Percentiles rank a stretch among this genome's conserved stretches.
Evolutionary conservation across 2,329 filamentous ascomycete species (phyloP).

Genomic region (Purpureocillium lavendulum): DNA sequence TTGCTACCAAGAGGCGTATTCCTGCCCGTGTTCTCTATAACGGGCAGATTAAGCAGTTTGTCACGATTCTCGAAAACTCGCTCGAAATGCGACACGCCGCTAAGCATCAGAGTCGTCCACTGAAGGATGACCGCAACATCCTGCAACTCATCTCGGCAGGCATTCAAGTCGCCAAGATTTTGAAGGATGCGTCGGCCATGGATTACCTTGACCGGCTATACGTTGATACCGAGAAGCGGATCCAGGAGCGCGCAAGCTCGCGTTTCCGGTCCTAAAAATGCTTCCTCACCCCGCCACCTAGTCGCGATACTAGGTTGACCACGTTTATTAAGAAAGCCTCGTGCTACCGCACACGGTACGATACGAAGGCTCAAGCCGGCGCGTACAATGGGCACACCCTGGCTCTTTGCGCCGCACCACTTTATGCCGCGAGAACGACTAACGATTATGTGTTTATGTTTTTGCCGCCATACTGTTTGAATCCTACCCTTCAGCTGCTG

Average conservation of each 20-base stretch:
- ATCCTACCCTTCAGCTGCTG: conserved; percentile 1
- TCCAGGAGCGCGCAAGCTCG: conserved; percentile 53
- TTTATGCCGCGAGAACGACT: conserved; percentile 2
- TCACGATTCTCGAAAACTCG: conserved; percentile 81
- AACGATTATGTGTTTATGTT: conserved; percentile 7
- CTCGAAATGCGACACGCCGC: conserved; percentile 81
- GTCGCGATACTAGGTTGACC: conserved; percentile 8
- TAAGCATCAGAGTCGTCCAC: conserved; percentile 71
- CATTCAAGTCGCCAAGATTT: conserved; percentile 78
- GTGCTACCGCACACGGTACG: no score
- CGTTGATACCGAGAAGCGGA: conserved; percentile 70
- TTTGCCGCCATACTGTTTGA: background rate
- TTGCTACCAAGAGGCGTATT: conserved; percentile 80
- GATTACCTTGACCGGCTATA: conserved; percentile 74
- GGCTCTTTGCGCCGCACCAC: background rate
- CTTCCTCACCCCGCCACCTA: conserved; percentile 3
- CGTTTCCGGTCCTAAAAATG: conserved; percentile 22
- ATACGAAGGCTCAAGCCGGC: background rate
- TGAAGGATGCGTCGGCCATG: conserved; percentile 80
- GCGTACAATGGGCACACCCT: background rate
- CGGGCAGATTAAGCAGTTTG: conserved; percentile 84
- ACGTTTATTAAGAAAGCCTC: conserved; percentile 8
- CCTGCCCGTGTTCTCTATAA: conserved; percentile 79
- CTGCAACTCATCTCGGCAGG: conserved; percentile 81
- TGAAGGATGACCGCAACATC: conserved; percentile 85